phyloP scores from a whole-genome alignment of 345 rosid genomes.

The Streptanthus diversifolius region DNA sequence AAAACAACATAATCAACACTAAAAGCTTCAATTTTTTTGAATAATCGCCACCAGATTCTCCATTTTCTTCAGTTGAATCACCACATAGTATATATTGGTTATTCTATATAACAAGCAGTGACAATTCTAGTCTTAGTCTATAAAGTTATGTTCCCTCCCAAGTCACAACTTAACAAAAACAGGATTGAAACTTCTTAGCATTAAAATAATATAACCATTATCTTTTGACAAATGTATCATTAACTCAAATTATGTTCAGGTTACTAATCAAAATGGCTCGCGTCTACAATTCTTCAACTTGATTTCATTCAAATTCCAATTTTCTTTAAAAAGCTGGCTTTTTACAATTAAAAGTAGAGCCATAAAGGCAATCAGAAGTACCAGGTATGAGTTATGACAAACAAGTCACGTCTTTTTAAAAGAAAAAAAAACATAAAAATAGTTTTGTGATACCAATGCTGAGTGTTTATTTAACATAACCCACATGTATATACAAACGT shows the following conservation, averaged over 20 bases:
- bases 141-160: constrained; percentile 25
- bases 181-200: not conserved
- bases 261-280: not conserved
- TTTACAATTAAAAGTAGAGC: not conserved
- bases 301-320: not conserved
- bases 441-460: not conserved
- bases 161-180: constrained; percentile 13
- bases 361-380: not conserved
- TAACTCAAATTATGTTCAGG: not conserved
- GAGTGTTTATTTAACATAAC: not conserved
- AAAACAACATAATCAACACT: too few relatives aligned
- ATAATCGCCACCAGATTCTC: too few relatives aligned
- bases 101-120: too few relatives aligned
- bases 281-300: not conserved
- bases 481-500: not conserved
- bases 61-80: too few relatives aligned
- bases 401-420: not conserved
- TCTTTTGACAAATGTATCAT: constrained; percentile 4
- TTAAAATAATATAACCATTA: not conserved
- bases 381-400: not conserved
- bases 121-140: not conserved
- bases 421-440: not conserved
- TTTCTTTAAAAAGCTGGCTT: not conserved
- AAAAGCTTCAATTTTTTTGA: too few relatives aligned
- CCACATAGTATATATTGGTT: too few relatives aligned